Evolutionary conservation across 805 yeast species (phyloP).

Genomic region (Yarrowia porcina): DNA sequence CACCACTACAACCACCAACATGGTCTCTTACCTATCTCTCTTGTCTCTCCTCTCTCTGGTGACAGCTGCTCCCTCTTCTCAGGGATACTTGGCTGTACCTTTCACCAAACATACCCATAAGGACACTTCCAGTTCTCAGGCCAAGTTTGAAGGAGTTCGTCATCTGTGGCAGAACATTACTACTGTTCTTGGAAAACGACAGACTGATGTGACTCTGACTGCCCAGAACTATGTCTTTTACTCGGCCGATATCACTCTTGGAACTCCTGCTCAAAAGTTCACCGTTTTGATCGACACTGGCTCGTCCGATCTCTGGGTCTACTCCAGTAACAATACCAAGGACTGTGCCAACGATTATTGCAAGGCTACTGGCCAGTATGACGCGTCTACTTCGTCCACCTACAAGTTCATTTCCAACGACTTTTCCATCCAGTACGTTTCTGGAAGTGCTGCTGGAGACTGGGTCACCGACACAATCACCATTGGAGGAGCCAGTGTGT

Average conservation of each 20-base stretch:
- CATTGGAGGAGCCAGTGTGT: conserved; percentile 48
- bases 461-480: conserved; percentile 61
- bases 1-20: no score
- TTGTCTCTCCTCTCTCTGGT: conserved; percentile 6
- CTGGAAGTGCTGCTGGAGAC: conserved; percentile 45
- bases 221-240: conserved; percentile 17
- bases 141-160: not conserved
- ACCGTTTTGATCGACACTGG: conserved; percentile 66
- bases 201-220: conserved; percentile 6
- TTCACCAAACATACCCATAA: conserved; percentile 2
- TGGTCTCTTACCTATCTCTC: conserved; percentile 4
- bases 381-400: conserved; percentile 30
- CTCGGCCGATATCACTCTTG: conserved; percentile 39
- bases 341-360: conserved; percentile 2
- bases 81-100: not conserved
- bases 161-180: conserved; percentile 3
- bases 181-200: not conserved
- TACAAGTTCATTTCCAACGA: conserved; percentile 31
- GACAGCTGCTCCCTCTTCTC: conserved; percentile 14
- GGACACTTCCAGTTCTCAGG: not conserved
- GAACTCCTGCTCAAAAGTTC: conserved; percentile 55
- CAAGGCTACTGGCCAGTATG: conserved; percentile 15
- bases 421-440: conserved; percentile 38
- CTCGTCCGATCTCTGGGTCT: conserved; percentile 64
- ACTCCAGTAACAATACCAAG: conserved; percentile 11